Evolutionary conservation across 345 rosid species (phyloP).

Genomic region (Acer saccharum): DNA sequence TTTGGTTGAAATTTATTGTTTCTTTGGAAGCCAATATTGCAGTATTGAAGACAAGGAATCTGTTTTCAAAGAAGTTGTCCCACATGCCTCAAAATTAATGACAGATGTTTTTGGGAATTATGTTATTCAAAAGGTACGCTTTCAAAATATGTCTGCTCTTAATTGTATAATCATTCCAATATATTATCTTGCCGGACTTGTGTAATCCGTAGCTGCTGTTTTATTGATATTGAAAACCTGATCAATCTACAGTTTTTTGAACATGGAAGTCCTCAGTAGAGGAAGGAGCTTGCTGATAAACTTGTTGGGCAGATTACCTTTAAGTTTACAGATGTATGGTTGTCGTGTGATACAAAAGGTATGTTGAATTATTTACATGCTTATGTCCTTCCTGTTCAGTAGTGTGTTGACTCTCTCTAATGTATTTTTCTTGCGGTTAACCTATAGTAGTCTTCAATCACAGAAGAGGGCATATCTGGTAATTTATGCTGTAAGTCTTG

Average conservation of each 20-base stretch:
- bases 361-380: slow-evolving; percentile 8
- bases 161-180: background rate
- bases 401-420: background rate
- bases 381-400: background rate
- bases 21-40: slow-evolving; percentile 41
- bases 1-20: no score
- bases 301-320: slow-evolving; percentile 80
- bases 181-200: background rate
- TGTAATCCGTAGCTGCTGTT: background rate
- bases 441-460: no score
- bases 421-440: background rate
- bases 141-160: background rate
- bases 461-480: no score
- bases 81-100: slow-evolving; percentile 85
- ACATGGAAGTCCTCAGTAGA: slow-evolving; percentile 82
- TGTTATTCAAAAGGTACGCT: slow-evolving; percentile 87
- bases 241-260: slow-evolving; percentile 71
- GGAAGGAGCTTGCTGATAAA: slow-evolving; percentile 83
- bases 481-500: no score
- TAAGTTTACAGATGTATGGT: slow-evolving; percentile 99
- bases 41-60: slow-evolving; percentile 73
- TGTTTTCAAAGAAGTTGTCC: slow-evolving; percentile 88
- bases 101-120: slow-evolving; percentile 98
- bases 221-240: slow-evolving; percentile 19
- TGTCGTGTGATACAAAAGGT: slow-evolving; percentile 99